Base-by-base conservation (phyloP, 2,329 filamentous ascomycete genomes). In the Talaromyces sp. region DNA sequence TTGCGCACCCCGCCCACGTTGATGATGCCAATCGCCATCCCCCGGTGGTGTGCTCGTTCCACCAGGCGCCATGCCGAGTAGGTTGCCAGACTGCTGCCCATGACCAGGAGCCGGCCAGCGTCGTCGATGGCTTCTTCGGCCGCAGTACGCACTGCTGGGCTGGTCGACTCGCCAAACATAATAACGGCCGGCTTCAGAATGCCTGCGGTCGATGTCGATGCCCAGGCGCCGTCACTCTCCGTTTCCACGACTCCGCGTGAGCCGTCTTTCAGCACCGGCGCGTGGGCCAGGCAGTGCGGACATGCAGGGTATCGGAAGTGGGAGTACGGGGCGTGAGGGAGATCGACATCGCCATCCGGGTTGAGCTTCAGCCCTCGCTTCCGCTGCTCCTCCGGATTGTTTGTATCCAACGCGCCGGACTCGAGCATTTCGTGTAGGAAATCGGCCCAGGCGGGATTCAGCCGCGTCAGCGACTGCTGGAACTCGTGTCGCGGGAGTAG, bases 111-210 rank as follows among this genome's bases (percentile, higher is more conserved):
- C 62, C 86, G 85, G 6, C 86, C 86, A 1, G 91, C 89, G 29
- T 83, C 82, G 69, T 97, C 90, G 55, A 98, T 86, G 13, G 89
- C 89, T 29, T 85, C 78, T 70, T 98, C 93, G 1, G 93, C 93
- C 0, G 86, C 86, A 1, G 78, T 74, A 73, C 96, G 97, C 38
- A 93, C 87, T 1, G 77, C 69, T 1, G 77, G 74, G 0, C 84
- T 80, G 55, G 98, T 96, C 62, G 86, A 93, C 75, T 98, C 95
- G 17, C 95, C 95, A 73, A 98, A 98, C 91, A 98, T 97, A 68
- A 93, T 87, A 2, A 99, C 93, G 0, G 90, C 90, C 3, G 95
- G 95, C 71, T 98, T 98, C 59, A 99, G 74, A 41, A 98, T 86
- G 2, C 93, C 95, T 0, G 86, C 90, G 2, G 83, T 86, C 66